Percentiles rank a stretch among this genome's conserved stretches.
phyloP scores from a whole-genome alignment of 1,139 yeast genomes.

The Suhomyces kunorum region DNA sequence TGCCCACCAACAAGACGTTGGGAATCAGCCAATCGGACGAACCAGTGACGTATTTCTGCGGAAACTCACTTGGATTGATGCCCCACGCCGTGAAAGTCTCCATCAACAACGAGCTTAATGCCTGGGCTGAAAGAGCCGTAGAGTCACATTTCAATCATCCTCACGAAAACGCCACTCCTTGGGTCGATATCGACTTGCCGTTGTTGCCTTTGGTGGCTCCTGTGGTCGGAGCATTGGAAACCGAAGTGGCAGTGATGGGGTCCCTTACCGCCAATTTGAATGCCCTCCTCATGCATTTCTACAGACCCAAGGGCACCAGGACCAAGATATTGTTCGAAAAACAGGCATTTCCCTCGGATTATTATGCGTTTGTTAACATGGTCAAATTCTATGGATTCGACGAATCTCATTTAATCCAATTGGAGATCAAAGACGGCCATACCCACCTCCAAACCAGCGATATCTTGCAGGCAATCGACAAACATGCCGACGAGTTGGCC shows the following conservation, averaged over 20 bases:
- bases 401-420: slow-evolving; percentile 62
- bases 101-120: slow-evolving; percentile 66
- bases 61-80: slow-evolving; percentile 90
- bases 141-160: slow-evolving; percentile 82
- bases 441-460: slow-evolving; percentile 62
- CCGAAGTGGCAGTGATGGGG: slow-evolving; percentile 87
- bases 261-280: slow-evolving; percentile 82
- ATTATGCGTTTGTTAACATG: slow-evolving; percentile 79
- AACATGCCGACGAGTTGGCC: slow-evolving; percentile 64
- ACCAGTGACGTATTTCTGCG: slow-evolving; percentile 64
- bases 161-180: slow-evolving; percentile 46
- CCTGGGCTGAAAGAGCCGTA: slow-evolving; percentile 81
- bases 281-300: slow-evolving; percentile 70
- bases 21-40: slow-evolving; percentile 34
- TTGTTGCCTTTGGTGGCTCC: slow-evolving; percentile 67
- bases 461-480: slow-evolving; percentile 57
- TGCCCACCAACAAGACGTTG: slow-evolving; percentile 61
- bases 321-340: slow-evolving; percentile 80
- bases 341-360: slow-evolving; percentile 90
- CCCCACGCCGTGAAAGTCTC: slow-evolving; percentile 64
- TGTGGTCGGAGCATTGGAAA: slow-evolving; percentile 69
- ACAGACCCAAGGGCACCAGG: slow-evolving; percentile 59
- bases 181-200: slow-evolving; percentile 87
- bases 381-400: slow-evolving; percentile 62
- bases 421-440: slow-evolving; percentile 58